Conservation (phyloP, 73 alveolate genomes). For the Urostyla sp. region DNA sequence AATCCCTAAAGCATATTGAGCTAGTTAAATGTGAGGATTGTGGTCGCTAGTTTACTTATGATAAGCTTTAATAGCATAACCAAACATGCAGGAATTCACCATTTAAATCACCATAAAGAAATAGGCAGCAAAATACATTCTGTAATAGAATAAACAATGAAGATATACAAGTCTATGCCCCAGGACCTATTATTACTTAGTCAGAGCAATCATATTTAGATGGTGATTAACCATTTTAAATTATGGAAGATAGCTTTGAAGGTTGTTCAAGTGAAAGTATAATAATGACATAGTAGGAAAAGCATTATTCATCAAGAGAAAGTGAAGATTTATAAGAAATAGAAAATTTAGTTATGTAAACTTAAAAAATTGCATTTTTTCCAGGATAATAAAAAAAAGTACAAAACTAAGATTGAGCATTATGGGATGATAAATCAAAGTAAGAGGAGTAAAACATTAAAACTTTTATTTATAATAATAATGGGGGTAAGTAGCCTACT, state of each 20-base stretch:
- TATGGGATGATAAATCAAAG: too few relatives aligned
- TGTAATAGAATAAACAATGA: constrained; percentile 9
- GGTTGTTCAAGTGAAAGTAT: too few relatives aligned
- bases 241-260: background rate
- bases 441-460: constrained; percentile 20
- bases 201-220: constrained; percentile 2
- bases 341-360: too few relatives aligned
- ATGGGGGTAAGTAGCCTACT: background rate
- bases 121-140: constrained; percentile 2
- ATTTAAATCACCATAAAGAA: background rate
- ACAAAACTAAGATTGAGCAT: too few relatives aligned
- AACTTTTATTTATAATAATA: background rate
- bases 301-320: too few relatives aligned
- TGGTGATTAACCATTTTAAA: background rate
- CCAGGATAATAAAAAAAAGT: too few relatives aligned
- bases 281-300: too few relatives aligned
- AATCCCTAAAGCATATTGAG: background rate
- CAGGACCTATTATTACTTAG: background rate
- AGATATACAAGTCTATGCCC: constrained; percentile 16
- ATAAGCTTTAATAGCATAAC: background rate
- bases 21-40: constrained; percentile 15
- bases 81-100: background rate
- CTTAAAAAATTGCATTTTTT: too few relatives aligned
- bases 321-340: too few relatives aligned
- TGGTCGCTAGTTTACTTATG: constrained; percentile 10